Evolutionary conservation across 192 early-diverging fungal species (phyloP).

Genomic region (Coemansia pectinata): DNA sequence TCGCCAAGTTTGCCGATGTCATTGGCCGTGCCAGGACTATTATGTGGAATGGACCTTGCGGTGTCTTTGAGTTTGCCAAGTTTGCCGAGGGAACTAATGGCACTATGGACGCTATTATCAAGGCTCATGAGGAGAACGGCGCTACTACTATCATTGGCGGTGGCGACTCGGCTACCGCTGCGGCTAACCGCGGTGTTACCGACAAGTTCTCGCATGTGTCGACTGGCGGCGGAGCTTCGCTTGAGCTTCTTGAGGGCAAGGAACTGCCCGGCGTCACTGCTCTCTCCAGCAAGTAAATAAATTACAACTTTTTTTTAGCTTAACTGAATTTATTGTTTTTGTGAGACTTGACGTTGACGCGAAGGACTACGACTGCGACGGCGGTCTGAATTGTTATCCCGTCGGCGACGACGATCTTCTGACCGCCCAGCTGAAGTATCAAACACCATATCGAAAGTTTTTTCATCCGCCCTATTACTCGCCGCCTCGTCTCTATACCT

Average conservation of each 20-base stretch:
- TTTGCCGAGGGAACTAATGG: slow-evolving; percentile 85
- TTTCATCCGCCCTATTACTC: background rate
- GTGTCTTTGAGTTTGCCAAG: slow-evolving; percentile 97
- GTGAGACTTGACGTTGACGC: background rate
- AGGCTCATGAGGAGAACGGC: slow-evolving; percentile 75
- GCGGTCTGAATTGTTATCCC: background rate
- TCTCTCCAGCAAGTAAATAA: slow-evolving; percentile 60
- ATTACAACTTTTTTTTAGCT: background rate
- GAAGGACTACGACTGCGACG: slow-evolving; percentile 13
- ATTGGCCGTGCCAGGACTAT: slow-evolving; percentile 86
- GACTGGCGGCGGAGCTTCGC: slow-evolving; percentile 94
- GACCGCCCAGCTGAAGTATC: slow-evolving; percentile 9
- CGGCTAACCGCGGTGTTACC: slow-evolving; percentile 80
- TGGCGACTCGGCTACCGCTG: slow-evolving; percentile 97
- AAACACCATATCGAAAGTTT: slow-evolving; percentile 41
- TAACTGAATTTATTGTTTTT: background rate
- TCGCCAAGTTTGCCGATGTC: slow-evolving; percentile 65
- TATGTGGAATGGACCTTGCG: slow-evolving; percentile 97
- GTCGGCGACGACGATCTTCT: background rate
- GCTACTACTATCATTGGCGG: slow-evolving; percentile 94
- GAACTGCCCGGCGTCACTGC: slow-evolving; percentile 74
- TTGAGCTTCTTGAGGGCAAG: slow-evolving; percentile 98
- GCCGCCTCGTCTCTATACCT: slow-evolving; percentile 8
- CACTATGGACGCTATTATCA: slow-evolving; percentile 82
- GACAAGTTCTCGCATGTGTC: slow-evolving; percentile 90